Base-by-base conservation (phyloP, 352 stramenopile genomes). In the Phytopythium chamaehyphon region DNA sequence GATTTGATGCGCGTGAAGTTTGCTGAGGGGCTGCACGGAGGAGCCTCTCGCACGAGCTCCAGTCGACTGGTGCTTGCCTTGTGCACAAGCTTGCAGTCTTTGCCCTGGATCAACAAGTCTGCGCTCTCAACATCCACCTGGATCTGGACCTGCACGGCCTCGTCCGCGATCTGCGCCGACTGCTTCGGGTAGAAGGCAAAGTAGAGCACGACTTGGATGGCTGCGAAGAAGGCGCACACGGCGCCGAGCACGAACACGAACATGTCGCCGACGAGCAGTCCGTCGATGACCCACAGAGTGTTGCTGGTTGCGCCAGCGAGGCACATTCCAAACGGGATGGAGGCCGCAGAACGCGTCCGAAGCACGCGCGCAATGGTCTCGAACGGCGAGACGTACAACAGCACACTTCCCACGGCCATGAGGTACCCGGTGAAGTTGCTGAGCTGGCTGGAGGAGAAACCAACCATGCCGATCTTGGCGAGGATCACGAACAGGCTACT, bases 131-230 rank as follows among this genome's bases (percentile, higher is more conserved):
- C 28, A 16, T 38, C 43, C 12, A 49, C 35, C 15, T 49, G 23
- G 23, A 49, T 38, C 15, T 49, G 43, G 43, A 49, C 24, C 24
- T 49, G 43, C 14, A 19, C 4, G 8, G 31, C 23, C 4, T 49
- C 15, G 18, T 26, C 9, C 2, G 45, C 24, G 14, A 51, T 24
- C 28, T 19, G 45, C 28, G 45, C 26, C n/a, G 45, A 28, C 6
- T 50, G 50, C 16, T 61, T 58, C 6, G 61, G 53, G 40, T 51
- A 57, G 50, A 69, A 76, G 2, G 72, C 28, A n/a, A 70, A 45
- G 52, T 75, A 76, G 21, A 80, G 48, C 21, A 57, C 44, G 50
- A 83, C 69, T 51, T 76, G 72, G 15, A 66, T 19, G 22, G 64
- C 35, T 16, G 62, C 69, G 23, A 72, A 47, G 19, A 57, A 40